phyloP scores from a whole-genome alignment of 2,329 filamentous ascomycete genomes.

The Aspergillus tamarii region DNA sequence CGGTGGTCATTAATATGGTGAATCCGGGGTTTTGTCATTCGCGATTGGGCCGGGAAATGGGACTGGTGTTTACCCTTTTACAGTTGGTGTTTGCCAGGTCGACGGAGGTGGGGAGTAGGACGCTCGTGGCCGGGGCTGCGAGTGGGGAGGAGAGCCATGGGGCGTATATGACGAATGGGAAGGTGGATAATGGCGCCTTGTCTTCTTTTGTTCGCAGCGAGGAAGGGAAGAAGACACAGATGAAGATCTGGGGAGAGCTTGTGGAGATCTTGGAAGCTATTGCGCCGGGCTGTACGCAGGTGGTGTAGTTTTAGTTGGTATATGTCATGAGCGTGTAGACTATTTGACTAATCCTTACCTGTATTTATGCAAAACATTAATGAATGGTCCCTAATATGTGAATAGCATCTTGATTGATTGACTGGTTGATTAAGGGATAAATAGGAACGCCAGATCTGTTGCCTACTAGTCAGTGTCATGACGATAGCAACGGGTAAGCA shows the following conservation, averaged over 20 bases:
- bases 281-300: constrained; percentile 35
- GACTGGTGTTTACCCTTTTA: constrained; percentile 14
- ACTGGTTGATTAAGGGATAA: too few species aligned
- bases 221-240: constrained; percentile 42
- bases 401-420: too few species aligned
- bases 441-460: too few species aligned
- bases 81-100: constrained; percentile 44
- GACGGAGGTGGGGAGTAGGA: constrained; percentile 54
- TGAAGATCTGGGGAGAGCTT: constrained; percentile 51
- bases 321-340: background rate
- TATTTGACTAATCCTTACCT: too few species aligned
- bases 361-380: background rate
- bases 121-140: constrained; percentile 42
- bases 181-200: constrained; percentile 30
- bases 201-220: constrained; percentile 44
- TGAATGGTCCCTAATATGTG: too few species aligned
- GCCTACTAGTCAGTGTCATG: too few species aligned
- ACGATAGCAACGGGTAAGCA: too few species aligned
- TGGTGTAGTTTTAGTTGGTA: background rate
- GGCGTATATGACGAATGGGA: constrained; percentile 47
- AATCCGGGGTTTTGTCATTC: constrained; percentile 60
- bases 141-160: constrained; percentile 51
- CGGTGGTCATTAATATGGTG: constrained; percentile 54
- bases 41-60: constrained; percentile 45
- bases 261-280: constrained; percentile 46